These are phyloP conservation scores for Sugiyamaella lignohabitans DNA, from an alignment of 805 yeast genomes.

Conservation along the genomic window DNA sequence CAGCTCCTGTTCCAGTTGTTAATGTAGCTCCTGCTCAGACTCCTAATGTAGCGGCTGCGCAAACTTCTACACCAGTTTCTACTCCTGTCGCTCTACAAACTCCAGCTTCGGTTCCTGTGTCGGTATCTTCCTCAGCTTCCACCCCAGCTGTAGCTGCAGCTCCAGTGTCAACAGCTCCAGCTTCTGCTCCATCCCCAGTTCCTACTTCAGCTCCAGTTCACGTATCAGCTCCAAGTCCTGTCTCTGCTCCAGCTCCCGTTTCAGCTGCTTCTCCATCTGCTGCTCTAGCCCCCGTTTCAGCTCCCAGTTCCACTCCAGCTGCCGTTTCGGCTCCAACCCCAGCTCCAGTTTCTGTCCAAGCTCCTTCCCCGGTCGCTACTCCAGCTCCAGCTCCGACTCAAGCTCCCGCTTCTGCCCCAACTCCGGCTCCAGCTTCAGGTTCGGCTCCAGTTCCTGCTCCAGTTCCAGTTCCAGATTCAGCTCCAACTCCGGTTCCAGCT, in stretches of 20 bases:
- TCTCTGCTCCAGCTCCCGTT: constrained; percentile 2
- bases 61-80: background rate
- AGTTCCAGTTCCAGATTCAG: too few species aligned
- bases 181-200: constrained; percentile 7
- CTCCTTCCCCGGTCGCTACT: too few species aligned
- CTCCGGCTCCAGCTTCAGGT: too few species aligned
- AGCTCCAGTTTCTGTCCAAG: too few species aligned
- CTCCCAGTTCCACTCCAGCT: background rate
- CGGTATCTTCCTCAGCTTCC: background rate
- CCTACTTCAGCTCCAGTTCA: constrained; percentile 6
- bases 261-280: background rate
- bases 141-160: too few species aligned
- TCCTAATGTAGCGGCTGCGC: constrained; percentile 1
- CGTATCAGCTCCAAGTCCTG: constrained; percentile 3
- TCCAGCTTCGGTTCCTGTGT: background rate
- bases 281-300: background rate
- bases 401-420: too few species aligned
- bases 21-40: background rate
- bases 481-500: too few species aligned
- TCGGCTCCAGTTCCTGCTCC: too few species aligned
- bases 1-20: background rate
- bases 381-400: too few species aligned
- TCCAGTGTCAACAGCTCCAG: constrained; percentile 1
- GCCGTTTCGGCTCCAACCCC: too few species aligned
- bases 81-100: background rate